Percentiles rank a stretch among this genome's conserved stretches.
Evolutionary conservation across 1,284 basidiomycete species (phyloP).

Genomic region (Lignosus rhinocerotis): DNA sequence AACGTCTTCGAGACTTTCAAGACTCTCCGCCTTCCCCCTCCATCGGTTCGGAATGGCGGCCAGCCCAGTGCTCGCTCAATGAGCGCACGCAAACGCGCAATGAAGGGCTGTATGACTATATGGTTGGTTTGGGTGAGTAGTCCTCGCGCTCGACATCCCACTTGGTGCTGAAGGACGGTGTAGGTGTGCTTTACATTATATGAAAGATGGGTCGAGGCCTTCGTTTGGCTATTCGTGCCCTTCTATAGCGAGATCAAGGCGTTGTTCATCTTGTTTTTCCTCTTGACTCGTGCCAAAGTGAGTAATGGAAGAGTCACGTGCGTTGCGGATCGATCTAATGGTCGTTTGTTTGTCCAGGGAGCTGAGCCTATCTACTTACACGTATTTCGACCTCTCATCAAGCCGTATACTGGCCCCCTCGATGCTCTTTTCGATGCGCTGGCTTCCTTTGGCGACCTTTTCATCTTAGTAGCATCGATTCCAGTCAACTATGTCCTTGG

Average conservation of each 20-base stretch:
- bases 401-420: slow-evolving; percentile 63
- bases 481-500: slow-evolving; percentile 50
- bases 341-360: slow-evolving; percentile 46
- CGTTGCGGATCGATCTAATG: slow-evolving; percentile 9
- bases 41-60: slow-evolving; percentile 59
- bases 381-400: slow-evolving; percentile 67
- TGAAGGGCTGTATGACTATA: slow-evolving; percentile 79
- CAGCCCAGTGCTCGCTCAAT: slow-evolving; percentile 64
- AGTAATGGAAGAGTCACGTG: slow-evolving; percentile 30
- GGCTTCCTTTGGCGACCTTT: slow-evolving; percentile 62
- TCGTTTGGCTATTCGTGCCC: slow-evolving; percentile 69
- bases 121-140: slow-evolving; percentile 80
- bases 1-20: slow-evolving; percentile 85
- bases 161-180: background rate
- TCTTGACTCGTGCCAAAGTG: slow-evolving; percentile 73
- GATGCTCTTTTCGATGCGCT: slow-evolving; percentile 60
- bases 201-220: slow-evolving; percentile 60
- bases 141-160: background rate
- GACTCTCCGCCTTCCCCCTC: slow-evolving; percentile 65
- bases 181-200: slow-evolving; percentile 63
- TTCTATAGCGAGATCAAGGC: slow-evolving; percentile 81
- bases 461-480: slow-evolving; percentile 54
- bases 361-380: slow-evolving; percentile 79
- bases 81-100: slow-evolving; percentile 73
- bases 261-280: slow-evolving; percentile 65